phyloP scores from a whole-genome alignment of 371 early-diverging fungal genomes.

The Nematocida sp. region DNA sequence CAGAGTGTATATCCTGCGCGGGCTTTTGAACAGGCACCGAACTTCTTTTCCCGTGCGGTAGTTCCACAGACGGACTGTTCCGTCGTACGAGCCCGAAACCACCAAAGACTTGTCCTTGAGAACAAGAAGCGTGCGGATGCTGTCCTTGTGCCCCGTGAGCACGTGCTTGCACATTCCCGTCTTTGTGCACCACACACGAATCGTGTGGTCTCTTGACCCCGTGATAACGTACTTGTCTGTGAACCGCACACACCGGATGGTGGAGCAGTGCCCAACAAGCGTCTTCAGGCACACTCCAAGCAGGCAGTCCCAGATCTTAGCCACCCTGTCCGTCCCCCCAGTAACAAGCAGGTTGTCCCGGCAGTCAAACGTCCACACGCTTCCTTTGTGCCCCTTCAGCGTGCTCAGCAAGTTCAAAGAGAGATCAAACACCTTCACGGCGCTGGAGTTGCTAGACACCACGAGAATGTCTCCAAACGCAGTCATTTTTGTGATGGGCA shows the following conservation, averaged over 20 bases:
- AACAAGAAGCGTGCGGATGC: constrained; percentile 84
- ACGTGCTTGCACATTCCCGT: constrained; percentile 55
- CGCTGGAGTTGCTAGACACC: constrained; percentile 58
- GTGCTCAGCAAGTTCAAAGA: constrained; percentile 67
- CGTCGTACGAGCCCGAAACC: constrained; percentile 87
- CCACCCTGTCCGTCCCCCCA: constrained; percentile 90
- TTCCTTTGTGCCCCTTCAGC: constrained; percentile 83
- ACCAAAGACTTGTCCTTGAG: constrained; percentile 71
- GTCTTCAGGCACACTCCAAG: constrained; percentile 75
- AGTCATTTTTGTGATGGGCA: constrained; percentile 20
- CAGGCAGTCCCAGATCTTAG: constrained; percentile 86
- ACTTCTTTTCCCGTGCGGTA: constrained; percentile 59
- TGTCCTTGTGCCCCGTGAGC: constrained; percentile 75
- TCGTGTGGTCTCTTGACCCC: constrained; percentile 62
- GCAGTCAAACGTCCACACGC: constrained; percentile 90
- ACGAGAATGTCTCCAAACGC: constrained; percentile 42
- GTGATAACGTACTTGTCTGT: constrained; percentile 67
- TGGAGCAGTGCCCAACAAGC: constrained; percentile 83
- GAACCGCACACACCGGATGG: constrained; percentile 82
- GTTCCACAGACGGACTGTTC: constrained; percentile 87
- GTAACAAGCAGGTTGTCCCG: constrained; percentile 77
- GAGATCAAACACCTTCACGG: constrained; percentile 54
- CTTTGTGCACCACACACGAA: constrained; percentile 59
- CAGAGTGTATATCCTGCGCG: constrained; percentile 80
- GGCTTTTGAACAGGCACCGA: constrained; percentile 49